Base-by-base conservation (phyloP, 1,139 yeast species). In the Candida sp. region DNA sequence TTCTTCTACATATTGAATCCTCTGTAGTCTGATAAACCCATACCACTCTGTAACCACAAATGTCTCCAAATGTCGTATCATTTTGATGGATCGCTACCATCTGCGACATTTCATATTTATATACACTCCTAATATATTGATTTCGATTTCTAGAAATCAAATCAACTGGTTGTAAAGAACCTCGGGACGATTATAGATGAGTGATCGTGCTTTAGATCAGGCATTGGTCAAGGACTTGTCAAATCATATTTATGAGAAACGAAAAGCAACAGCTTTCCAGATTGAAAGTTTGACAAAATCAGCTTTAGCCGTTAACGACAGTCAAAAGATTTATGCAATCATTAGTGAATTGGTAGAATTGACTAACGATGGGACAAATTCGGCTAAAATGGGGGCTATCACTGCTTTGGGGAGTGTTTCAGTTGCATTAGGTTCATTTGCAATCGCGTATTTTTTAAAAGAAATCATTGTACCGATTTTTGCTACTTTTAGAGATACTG, bases 401-500 rank as follows among this genome's bases (percentile, higher is more conserved):
- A 74, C 79, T 4, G 79, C 79, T 1, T 59, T 74, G 41, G 79
- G 78, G 9, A 70, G 77, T 53, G 79, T 74, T 23, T 68, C 76
- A 2, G 78, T 74, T 11, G 79, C 79, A 0, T 55, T 74, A 12
- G 79, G 79, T 3, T 68, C 76, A 4, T 69, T 72, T 58, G 76
- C 77, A 3, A 74, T 74, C 49, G 79, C 79, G 2, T 74, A 68
- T 49, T 93, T 89, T 57, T 68, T 95, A 43, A 95, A 89, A 47
- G 88, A 84, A 45, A 91, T 95, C 48, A 81, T 93, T 47, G 95
- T 88, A 47, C 97, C 99, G 0, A 96, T 95, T 15, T 73, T 95
- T 55, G 95, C 97, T 0, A 93, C 98, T 48, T 95, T 95, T 62
- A 91, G 96, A 43, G 99, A 95, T 57, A 96, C 95, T 46, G 97